Conservation (phyloP, 108 stramenopile genomes). For the Aurantiochytrium sp. region DNA sequence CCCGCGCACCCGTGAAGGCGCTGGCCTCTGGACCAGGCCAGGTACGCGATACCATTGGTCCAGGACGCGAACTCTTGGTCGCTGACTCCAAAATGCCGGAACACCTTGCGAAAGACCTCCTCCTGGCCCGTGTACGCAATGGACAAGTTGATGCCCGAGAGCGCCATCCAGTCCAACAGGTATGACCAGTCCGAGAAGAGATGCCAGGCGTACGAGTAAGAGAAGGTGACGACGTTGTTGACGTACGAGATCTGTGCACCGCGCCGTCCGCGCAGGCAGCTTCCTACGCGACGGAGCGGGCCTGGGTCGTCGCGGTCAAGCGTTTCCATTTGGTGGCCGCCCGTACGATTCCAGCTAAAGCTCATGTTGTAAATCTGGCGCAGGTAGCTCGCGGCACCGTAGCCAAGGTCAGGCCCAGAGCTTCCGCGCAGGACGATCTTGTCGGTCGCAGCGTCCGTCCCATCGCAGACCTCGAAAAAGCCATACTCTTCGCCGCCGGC, state of each 20-base stretch:
- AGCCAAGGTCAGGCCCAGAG: background rate
- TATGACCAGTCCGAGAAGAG: constrained; percentile 42
- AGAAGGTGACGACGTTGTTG: constrained; percentile 57
- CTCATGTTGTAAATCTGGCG: background rate
- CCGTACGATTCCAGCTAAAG: background rate
- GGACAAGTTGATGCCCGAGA: constrained; percentile 54
- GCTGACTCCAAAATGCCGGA: constrained; percentile 43
- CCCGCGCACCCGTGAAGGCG: constrained; percentile 55
- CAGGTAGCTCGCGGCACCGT: background rate
- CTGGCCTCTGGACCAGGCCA: constrained; percentile 59
- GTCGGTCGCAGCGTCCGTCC: background rate
- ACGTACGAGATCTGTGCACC: constrained; percentile 32
- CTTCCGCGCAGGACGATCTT: background rate
- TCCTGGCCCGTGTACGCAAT: constrained; percentile 60
- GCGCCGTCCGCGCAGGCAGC: background rate
- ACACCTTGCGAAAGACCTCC: constrained; percentile 47
- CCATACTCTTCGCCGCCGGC: background rate
- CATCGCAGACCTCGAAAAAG: background rate
- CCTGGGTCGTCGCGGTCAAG: background rate
- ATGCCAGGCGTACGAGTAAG: constrained; percentile 59
- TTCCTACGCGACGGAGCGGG: background rate
- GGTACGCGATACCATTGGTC: constrained; percentile 60
- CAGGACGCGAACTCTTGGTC: constrained; percentile 51
- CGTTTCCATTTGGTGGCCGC: background rate
- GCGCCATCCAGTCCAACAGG: constrained; percentile 52